Evolutionary conservation across 2,329 filamentous ascomycete species (phyloP).

Genomic region (Teratosphaeria nubilosa): DNA sequence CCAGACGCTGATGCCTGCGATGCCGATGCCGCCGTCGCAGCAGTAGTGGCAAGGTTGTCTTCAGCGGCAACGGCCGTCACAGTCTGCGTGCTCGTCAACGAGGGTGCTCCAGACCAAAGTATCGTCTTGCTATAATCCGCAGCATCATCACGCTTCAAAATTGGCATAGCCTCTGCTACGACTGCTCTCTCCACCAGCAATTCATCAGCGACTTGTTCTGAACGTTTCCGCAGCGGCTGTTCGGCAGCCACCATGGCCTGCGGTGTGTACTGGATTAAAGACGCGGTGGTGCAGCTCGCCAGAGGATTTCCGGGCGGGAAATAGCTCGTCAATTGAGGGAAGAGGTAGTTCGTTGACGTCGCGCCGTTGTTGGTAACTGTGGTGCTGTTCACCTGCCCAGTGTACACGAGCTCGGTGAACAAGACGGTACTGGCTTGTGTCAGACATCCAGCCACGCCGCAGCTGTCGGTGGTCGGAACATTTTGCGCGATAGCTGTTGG

Average conservation of each 20-base stretch:
- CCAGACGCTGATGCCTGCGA: background rate
- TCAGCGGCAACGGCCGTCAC: background rate
- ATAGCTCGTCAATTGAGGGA: conserved; percentile 11
- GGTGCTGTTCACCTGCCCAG: conserved; percentile 7
- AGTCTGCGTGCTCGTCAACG: background rate
- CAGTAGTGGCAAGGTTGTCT: background rate
- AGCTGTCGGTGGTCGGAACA: conserved; percentile 5
- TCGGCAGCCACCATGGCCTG: background rate
- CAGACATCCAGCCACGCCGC: conserved; percentile 7
- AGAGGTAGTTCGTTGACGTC: conserved; percentile 5
- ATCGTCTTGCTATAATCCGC: background rate
- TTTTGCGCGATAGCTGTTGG: conserved; percentile 8
- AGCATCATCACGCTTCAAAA: background rate
- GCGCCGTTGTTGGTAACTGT: background rate
- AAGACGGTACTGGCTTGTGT: background rate
- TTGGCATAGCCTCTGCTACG: background rate
- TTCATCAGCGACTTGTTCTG: background rate
- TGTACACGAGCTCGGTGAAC: conserved; percentile 10
- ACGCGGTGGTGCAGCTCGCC: conserved; percentile 10
- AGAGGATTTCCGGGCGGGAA: conserved; percentile 12
- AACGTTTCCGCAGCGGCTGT: background rate
- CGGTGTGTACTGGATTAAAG: background rate
- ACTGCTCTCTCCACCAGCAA: background rate
- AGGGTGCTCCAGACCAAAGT: background rate
- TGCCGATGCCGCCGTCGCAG: no score